Percentiles rank a stretch among this genome's conserved stretches.
These are phyloP conservation scores for baker's yeast (Saccharomyces cerevisiae) DNA, from an alignment of 805 yeast genomes.

Conservation along the genomic window DNA sequence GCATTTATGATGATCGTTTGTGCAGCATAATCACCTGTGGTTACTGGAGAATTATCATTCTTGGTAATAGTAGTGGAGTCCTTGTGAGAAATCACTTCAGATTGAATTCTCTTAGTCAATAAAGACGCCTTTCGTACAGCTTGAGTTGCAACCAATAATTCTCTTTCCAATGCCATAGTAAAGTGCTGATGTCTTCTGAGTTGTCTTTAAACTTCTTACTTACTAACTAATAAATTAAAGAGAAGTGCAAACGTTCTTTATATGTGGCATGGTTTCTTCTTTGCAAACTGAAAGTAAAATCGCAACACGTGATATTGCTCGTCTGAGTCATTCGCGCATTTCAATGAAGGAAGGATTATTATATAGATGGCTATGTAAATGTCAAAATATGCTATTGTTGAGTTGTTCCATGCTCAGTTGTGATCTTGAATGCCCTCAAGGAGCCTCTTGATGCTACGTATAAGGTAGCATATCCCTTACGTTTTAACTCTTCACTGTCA, in stretches of 20 bases:
- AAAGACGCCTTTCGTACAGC: slow-evolving; percentile 86
- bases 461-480: slow-evolving; percentile 12
- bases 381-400: background rate
- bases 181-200: background rate
- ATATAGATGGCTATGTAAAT: background rate
- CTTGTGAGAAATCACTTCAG: slow-evolving; percentile 40
- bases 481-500: slow-evolving; percentile 4
- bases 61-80: slow-evolving; percentile 60
- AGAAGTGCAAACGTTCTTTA: background rate
- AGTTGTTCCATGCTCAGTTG: background rate
- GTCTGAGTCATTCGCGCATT: background rate
- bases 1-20: slow-evolving; percentile 90
- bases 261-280: background rate
- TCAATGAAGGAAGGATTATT: background rate
- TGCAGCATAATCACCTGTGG: slow-evolving; percentile 92
- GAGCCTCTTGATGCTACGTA: slow-evolving; percentile 3
- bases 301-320: background rate
- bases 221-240: background rate
- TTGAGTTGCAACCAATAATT: slow-evolving; percentile 70
- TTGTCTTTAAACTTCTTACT: background rate
- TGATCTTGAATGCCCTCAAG: background rate
- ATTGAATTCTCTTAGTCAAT: slow-evolving; percentile 59
- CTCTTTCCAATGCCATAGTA: slow-evolving; percentile 45
- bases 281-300: background rate
- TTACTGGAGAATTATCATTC: slow-evolving; percentile 88